phyloP scores from a whole-genome alignment of 805 yeast species.

The Vanderwaltozyma yarrowii region DNA sequence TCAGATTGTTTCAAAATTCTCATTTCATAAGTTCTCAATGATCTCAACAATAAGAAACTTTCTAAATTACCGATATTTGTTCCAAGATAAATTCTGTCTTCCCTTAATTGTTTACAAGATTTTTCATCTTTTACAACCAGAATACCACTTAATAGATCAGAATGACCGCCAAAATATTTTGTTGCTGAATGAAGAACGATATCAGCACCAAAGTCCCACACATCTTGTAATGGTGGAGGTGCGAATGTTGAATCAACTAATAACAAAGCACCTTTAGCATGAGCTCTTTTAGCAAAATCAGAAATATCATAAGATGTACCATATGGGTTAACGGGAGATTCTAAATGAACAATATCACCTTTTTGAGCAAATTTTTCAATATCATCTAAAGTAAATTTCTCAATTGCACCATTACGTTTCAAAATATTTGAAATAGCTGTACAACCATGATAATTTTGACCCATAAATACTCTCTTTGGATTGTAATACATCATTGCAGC shows the following conservation, averaged over 20 bases:
- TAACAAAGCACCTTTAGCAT: constrained; percentile 61
- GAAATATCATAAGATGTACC: constrained; percentile 57
- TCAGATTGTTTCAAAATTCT: constrained; percentile 58
- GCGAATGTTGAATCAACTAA: constrained; percentile 85
- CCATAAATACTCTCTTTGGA: constrained; percentile 68
- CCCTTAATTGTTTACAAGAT: constrained; percentile 36
- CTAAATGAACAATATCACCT: constrained; percentile 76
- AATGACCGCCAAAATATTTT: constrained; percentile 92
- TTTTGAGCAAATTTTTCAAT: constrained; percentile 36
- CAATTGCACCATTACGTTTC: constrained; percentile 48
- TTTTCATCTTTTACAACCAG: constrained; percentile 51
- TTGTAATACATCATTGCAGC: constrained; percentile 61
- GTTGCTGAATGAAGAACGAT: constrained; percentile 89
- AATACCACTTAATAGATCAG: constrained; percentile 79
- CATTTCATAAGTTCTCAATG: constrained; percentile 70
- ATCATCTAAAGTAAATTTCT: constrained; percentile 40
- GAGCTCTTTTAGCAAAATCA: constrained; percentile 60
- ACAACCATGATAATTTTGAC: constrained; percentile 79
- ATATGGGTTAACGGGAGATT: constrained; percentile 82
- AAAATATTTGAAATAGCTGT: constrained; percentile 59
- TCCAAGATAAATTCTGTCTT: constrained; percentile 65
- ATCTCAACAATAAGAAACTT: constrained; percentile 61
- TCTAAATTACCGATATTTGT: constrained; percentile 75
- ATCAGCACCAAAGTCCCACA: constrained; percentile 78
- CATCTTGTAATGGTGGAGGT: constrained; percentile 81